Evolutionary conservation across 2,329 filamentous ascomycete genomes (phyloP).

Genomic region (Hypoxylon sp.): DNA sequence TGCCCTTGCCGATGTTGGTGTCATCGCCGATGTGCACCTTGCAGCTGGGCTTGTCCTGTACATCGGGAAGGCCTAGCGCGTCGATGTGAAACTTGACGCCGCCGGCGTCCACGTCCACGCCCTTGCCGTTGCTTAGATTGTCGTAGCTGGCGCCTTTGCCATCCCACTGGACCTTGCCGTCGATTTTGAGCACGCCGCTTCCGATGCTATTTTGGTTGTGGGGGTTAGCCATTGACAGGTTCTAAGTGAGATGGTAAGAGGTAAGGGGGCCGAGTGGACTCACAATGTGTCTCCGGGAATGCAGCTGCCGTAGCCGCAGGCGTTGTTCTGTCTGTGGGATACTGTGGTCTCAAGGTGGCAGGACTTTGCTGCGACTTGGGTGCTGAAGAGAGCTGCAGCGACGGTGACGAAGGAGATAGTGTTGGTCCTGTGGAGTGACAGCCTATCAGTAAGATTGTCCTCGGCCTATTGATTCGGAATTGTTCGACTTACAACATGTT

Average conservation of each 20-base stretch:
- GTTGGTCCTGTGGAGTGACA: background rate
- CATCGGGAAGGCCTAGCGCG: slow-evolving; percentile 13
- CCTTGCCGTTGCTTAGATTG: slow-evolving; percentile 17
- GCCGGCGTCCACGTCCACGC: slow-evolving; percentile 17
- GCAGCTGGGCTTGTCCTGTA: slow-evolving; percentile 14
- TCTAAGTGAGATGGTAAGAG: background rate
- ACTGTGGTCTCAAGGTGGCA: slow-evolving; percentile 23
- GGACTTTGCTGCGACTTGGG: slow-evolving; percentile 10
- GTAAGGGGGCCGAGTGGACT: background rate
- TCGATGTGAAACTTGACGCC: slow-evolving; percentile 29
- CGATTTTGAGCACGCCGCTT: slow-evolving; percentile 19
- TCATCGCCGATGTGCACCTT: slow-evolving; percentile 18
- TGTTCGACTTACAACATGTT: slow-evolving; percentile 17
- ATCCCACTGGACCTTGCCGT: slow-evolving; percentile 13
- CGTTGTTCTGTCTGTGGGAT: slow-evolving; percentile 18
- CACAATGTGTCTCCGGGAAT: slow-evolving; percentile 17
- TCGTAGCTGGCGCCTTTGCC: slow-evolving; percentile 25
- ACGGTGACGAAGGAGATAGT: slow-evolving; percentile 17
- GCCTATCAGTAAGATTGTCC: background rate
- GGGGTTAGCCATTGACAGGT: background rate
- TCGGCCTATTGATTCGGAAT: too few relatives aligned
- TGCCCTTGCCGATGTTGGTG: slow-evolving; percentile 15
- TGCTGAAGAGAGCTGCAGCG: slow-evolving; percentile 16
- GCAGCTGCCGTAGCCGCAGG: slow-evolving; percentile 17
- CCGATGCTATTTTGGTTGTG: background rate